These are phyloP conservation scores for Acephala macrosclerotiorum DNA, from an alignment of 2,329 filamentous ascomycete genomes.

Conservation along the genomic window DNA sequence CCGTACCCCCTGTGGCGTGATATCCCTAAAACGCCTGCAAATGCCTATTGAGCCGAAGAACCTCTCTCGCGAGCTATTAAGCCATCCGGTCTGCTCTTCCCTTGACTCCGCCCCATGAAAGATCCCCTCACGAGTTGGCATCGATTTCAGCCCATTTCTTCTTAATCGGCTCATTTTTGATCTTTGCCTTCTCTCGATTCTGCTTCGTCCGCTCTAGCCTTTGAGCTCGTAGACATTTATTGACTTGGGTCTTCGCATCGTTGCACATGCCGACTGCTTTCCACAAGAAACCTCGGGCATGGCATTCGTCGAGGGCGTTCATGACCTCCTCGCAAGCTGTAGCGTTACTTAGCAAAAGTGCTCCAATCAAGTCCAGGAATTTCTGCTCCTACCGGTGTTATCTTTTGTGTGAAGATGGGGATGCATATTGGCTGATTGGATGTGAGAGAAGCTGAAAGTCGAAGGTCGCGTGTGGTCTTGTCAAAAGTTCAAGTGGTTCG, in stretches of 20 bases:
- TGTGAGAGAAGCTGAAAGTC: background rate
- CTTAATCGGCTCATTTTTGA: slow-evolving; percentile 77
- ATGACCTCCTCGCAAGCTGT: slow-evolving; percentile 95
- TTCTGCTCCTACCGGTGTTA: slow-evolving; percentile 72
- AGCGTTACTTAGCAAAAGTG: slow-evolving; percentile 27
- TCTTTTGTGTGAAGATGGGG: slow-evolving; percentile 95
- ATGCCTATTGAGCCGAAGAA: slow-evolving; percentile 15
- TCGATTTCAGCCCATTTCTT: slow-evolving; percentile 82
- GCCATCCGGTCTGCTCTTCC: background rate
- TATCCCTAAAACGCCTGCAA: slow-evolving; percentile 26
- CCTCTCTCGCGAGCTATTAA: slow-evolving; percentile 11
- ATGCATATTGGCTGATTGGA: slow-evolving; percentile 73
- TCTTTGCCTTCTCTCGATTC: slow-evolving; percentile 76
- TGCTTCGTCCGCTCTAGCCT: slow-evolving; percentile 77
- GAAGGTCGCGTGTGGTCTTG: slow-evolving; percentile 8
- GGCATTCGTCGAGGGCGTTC: slow-evolving; percentile 92
- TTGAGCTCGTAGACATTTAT: slow-evolving; percentile 82
- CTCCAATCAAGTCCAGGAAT: background rate
- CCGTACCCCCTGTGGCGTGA: slow-evolving; percentile 17
- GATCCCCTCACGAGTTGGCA: slow-evolving; percentile 62
- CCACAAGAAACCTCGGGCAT: slow-evolving; percentile 89
- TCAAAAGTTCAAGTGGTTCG: slow-evolving; percentile 16
- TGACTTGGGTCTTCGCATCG: slow-evolving; percentile 82
- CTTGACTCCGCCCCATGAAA: background rate
- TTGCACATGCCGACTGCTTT: slow-evolving; percentile 93